Evolutionary conservation across 139 green algal genomes (phyloP).

Genomic region (Zygnema cylindricum): DNA sequence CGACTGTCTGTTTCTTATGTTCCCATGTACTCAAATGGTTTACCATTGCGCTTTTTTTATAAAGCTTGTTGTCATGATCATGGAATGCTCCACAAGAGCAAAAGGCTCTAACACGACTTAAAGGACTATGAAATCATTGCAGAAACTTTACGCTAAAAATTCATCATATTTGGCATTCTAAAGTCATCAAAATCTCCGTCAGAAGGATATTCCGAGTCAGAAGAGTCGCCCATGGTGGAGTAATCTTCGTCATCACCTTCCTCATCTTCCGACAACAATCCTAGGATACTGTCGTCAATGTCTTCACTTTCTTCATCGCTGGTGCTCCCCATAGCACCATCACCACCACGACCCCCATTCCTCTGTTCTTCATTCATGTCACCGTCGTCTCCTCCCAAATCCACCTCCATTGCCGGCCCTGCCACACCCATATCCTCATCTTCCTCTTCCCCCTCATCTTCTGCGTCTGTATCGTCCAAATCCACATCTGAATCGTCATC

Average conservation of each 20-base stretch:
- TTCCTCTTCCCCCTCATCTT: conserved; percentile 60
- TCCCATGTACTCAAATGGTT: no score
- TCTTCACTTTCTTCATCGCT: conserved; percentile 31
- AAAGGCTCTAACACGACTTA: no score
- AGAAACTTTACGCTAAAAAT: no score
- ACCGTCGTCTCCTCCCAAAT: conserved; percentile 10
- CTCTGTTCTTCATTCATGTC: background rate
- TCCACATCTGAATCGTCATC: conserved; percentile 62
- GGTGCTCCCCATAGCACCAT: conserved; percentile 4
- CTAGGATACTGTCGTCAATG: background rate
- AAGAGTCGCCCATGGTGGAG: background rate
- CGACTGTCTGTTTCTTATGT: no score
- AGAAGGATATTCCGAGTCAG: background rate
- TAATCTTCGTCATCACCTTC: background rate
- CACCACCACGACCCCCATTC: conserved; percentile 16
- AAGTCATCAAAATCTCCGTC: conserved; percentile 12
- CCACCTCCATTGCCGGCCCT: background rate
- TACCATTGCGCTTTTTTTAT: no score
- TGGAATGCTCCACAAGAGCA: no score
- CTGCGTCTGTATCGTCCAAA: conserved; percentile 47
- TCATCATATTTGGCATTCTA: no score
- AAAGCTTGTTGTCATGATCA: no score
- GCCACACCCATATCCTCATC: conserved; percentile 40
- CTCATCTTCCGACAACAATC: conserved; percentile 21
- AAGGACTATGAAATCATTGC: no score